Conservation (phyloP, 1,139 yeast species). For the Pichia sp. region DNA sequence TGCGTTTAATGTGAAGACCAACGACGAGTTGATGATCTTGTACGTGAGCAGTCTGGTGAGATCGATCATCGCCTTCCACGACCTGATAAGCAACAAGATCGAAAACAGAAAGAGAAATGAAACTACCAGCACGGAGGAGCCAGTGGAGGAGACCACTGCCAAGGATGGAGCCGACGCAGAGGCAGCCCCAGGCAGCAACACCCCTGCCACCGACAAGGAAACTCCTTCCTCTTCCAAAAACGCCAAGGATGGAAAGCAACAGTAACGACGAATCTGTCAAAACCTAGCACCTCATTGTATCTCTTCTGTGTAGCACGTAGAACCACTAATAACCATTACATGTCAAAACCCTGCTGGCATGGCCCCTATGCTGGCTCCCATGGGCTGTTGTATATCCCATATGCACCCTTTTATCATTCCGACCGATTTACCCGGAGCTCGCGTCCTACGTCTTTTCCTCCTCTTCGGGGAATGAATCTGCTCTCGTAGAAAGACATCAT, state of each 20-base stretch:
- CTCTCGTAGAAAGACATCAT: not conserved
- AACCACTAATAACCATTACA: not conserved
- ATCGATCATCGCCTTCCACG: slow-evolving; percentile 94
- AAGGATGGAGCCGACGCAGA: not conserved
- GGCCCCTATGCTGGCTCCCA: too few species aligned
- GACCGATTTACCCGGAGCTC: not conserved
- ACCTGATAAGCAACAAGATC: slow-evolving; percentile 91
- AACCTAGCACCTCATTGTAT: not conserved
- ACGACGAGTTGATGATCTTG: slow-evolving; percentile 92
- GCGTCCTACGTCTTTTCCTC: not conserved
- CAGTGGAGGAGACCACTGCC: not conserved
- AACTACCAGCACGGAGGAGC: not conserved
- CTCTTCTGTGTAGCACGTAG: not conserved
- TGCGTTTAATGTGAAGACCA: slow-evolving; percentile 88
- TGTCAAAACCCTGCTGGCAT: too few species aligned
- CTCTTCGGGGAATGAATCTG: not conserved
- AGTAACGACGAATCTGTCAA: not conserved
- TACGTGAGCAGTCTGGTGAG: slow-evolving; percentile 87
- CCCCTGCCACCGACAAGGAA: not conserved
- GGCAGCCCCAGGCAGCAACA: not conserved
- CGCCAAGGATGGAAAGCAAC: not conserved
- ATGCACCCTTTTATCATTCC: too few species aligned
- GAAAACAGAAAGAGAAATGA: slow-evolving; percentile 59
- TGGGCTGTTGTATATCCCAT: too few species aligned
- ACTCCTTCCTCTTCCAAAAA: not conserved